phyloP scores from a whole-genome alignment of 306 rosid species.

The Heteromeles arbutifolia region DNA sequence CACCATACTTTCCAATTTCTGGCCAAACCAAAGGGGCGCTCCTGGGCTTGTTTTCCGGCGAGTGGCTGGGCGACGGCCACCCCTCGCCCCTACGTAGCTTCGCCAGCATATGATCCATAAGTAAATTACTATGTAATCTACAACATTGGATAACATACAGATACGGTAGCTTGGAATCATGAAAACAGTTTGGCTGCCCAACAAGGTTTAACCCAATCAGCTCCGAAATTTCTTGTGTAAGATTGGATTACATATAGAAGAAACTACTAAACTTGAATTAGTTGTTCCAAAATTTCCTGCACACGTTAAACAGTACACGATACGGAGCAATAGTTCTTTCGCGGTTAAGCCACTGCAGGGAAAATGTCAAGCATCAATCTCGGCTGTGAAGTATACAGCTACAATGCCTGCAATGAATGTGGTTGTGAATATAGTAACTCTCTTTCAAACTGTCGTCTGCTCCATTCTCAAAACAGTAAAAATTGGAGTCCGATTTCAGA shows the following conservation, averaged over 20 bases:
- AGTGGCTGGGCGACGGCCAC: too few species aligned
- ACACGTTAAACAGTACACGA: background rate
- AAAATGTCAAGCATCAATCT: background rate
- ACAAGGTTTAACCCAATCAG: background rate
- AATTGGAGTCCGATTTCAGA: background rate
- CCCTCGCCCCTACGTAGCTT: too few species aligned
- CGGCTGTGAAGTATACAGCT: background rate
- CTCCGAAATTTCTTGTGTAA: background rate
- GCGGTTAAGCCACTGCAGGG: background rate
- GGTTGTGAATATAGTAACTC: background rate
- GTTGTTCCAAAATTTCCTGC: background rate
- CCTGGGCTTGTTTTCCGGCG: too few species aligned
- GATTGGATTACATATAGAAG: too few species aligned
- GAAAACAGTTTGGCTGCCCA: background rate
- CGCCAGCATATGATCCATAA: too few species aligned
- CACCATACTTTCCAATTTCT: too few species aligned
- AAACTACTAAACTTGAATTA: background rate
- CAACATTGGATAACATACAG: too few species aligned
- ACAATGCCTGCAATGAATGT: background rate
- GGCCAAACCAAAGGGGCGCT: too few species aligned
- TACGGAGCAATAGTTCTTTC: background rate
- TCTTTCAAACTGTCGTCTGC: background rate
- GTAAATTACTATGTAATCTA: too few species aligned
- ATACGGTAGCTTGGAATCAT: background rate
- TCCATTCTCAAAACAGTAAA: background rate